Conservation (phyloP, 345 rosid genomes). For the Ceriops zippeliana region DNA sequence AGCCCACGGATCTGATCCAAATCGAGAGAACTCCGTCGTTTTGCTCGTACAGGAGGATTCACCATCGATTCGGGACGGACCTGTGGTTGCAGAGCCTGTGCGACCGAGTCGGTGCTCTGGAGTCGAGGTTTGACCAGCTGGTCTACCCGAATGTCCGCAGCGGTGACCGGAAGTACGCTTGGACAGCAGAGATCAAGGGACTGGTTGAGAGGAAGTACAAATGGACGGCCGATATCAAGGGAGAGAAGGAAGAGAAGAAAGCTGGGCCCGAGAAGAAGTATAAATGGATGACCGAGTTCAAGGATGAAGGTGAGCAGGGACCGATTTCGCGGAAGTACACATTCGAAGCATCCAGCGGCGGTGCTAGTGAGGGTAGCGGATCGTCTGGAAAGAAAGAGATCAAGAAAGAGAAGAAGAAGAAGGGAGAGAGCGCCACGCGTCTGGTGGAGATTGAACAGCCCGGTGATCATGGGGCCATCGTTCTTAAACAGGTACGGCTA, state of each 20-base stretch:
- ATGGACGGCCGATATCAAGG: conserved; percentile 64
- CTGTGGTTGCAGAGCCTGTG: conserved; percentile 43
- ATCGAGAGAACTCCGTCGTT: conserved; percentile 42
- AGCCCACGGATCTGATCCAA: conserved; percentile 57
- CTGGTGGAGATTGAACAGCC: conserved; percentile 64
- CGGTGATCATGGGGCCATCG: conserved; percentile 43
- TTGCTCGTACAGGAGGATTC: conserved; percentile 49
- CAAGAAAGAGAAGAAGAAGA: conserved; percentile 41
- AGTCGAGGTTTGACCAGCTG: conserved; percentile 61
- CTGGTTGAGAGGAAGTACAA: conserved; percentile 67
- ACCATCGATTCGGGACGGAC: conserved; percentile 33
- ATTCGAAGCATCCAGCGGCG: conserved; percentile 53
- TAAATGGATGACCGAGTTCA: conserved; percentile 75
- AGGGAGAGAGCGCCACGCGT: conserved; percentile 43
- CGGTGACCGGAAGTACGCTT: conserved; percentile 67
- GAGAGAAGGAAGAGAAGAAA: conserved; percentile 28
- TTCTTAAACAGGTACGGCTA: conserved; percentile 57
- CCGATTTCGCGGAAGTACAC: conserved; percentile 50
- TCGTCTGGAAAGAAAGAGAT: conserved; percentile 35
- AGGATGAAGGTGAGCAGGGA: conserved; percentile 54
- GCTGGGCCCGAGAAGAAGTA: conserved; percentile 41
- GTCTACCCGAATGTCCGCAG: conserved; percentile 23
- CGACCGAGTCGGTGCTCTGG: conserved; percentile 61
- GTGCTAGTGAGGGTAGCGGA: conserved; percentile 21
- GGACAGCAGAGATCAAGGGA: conserved; percentile 73